A percentile compares a stretch with the other conserved stretches of the same genome.
These are phyloP conservation scores for Friedmanniomyces simplex DNA, from an alignment of 495 filamentous ascomycete genomes.

Conservation along the genomic window DNA sequence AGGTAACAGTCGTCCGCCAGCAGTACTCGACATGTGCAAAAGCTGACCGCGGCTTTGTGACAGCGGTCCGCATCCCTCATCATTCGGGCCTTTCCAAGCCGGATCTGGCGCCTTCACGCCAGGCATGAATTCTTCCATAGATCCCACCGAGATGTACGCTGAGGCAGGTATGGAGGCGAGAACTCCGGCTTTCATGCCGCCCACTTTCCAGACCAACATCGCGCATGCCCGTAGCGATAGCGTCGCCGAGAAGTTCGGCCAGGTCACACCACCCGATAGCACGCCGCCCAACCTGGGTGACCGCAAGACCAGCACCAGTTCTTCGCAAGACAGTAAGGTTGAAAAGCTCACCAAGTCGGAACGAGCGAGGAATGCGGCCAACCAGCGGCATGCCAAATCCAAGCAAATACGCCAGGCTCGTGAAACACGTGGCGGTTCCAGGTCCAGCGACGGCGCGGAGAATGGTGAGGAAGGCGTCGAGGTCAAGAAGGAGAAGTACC, in stretches of 20 bases:
- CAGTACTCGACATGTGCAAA: not conserved
- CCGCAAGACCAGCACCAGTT: not conserved
- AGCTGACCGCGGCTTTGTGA: not conserved
- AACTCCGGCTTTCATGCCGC: not conserved
- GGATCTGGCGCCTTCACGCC: not conserved
- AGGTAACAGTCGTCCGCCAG: not conserved
- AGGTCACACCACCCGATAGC: slow-evolving; percentile 19
- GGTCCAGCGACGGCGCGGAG: not conserved
- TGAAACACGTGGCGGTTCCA: not conserved
- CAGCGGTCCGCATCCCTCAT: not conserved
- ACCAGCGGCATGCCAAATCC: slow-evolving; percentile 14
- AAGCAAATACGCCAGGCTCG: slow-evolving; percentile 3
- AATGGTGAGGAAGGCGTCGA: slow-evolving; percentile 1
- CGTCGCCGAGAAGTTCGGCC: slow-evolving; percentile 6
- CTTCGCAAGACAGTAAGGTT: not conserved
- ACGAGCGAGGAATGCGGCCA: slow-evolving; percentile 18
- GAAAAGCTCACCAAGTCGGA: slow-evolving; percentile 6
- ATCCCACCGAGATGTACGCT: not conserved
- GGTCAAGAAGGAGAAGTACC: slow-evolving; percentile 36
- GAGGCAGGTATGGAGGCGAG: not conserved
- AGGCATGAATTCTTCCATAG: not conserved
- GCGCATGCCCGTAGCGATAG: not conserved
- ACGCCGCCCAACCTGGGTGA: not conserved
- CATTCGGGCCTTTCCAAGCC: not conserved
- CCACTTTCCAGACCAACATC: slow-evolving; percentile 3